Percentiles rank a stretch among this genome's conserved stretches.
Evolutionary conservation across 1,139 yeast species (phyloP).

Genomic region (Arxiozyma telluris): DNA sequence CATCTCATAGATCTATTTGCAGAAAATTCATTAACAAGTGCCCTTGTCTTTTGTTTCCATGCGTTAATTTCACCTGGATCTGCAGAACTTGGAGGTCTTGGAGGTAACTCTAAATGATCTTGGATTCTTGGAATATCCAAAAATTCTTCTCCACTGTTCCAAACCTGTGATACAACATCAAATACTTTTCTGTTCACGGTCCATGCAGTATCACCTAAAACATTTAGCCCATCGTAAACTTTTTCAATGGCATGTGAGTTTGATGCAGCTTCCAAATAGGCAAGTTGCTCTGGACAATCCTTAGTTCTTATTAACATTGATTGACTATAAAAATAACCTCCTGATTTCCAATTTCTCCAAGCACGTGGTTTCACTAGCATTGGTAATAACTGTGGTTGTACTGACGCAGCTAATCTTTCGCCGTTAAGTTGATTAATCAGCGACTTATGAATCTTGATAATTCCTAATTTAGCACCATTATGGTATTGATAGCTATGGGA

Average conservation of each 20-base stretch:
- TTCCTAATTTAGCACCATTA: conserved; percentile 73
- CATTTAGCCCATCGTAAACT: conserved; percentile 78
- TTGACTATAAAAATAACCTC: conserved; percentile 70
- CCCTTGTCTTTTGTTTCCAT: conserved; percentile 56
- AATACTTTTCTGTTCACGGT: conserved; percentile 71
- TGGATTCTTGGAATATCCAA: conserved; percentile 68
- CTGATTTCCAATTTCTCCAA: conserved; percentile 74
- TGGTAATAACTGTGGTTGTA: conserved; percentile 86
- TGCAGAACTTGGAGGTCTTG: conserved; percentile 53
- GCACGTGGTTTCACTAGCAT: conserved; percentile 86
- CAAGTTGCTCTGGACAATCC: conserved; percentile 83
- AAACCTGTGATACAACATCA: conserved; percentile 59
- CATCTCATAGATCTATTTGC: conserved; percentile 79
- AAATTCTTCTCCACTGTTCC: conserved; percentile 80
- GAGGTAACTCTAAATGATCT: conserved; percentile 49
- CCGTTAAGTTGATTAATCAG: conserved; percentile 60
- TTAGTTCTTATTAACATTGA: conserved; percentile 62
- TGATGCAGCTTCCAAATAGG: conserved; percentile 79
- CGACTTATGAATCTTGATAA: conserved; percentile 64
- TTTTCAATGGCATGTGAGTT: conserved; percentile 54
- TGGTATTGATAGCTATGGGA: conserved; percentile 78
- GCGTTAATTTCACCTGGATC: conserved; percentile 67
- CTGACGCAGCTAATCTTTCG: conserved; percentile 54
- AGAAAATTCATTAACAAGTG: conserved; percentile 51
- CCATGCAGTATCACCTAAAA: conserved; percentile 87